Base-by-base conservation (phyloP, 2,329 filamentous ascomycete genomes). In the Ophiostoma triangulosporum region DNA sequence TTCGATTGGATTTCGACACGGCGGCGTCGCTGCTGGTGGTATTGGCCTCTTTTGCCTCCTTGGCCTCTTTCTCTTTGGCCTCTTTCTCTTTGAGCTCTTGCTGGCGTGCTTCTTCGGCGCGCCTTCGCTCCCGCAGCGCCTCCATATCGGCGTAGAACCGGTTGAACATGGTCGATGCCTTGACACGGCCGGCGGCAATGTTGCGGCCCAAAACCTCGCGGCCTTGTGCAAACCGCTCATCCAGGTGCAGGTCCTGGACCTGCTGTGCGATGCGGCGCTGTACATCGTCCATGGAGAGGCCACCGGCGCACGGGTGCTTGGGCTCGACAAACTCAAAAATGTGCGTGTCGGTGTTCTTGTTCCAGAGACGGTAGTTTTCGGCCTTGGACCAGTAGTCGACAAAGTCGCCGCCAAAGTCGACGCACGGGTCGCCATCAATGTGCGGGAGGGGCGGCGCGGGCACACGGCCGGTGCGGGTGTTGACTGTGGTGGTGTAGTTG, bases 251-350 rank as follows among this genome's bases (percentile, higher is more conserved):
- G 57, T 97, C 91, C 60, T 91, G 86, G 50, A 98, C 87, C 68
- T 97, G 93, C 66, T 94, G 86, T 33, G 88, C 83, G 32, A 98
- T 77, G 24, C 93, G 79, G 50, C 93, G 80, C 65, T 96, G 91
- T 12, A 98, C 84, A 65, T 98, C 93, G 60, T 97, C 93, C 58
- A 98, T 89, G 1, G 85, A 90, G 20, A 98, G 75, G 0, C 89
- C 91, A 26, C 93, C 93, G 1, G 90, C 90, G 65, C 88, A 96
- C 3, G 93, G 93, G 66, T 98, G 93, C 57, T 83, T 84, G 1
- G 93, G 93, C 64, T 95, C 89, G 14, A 94, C 86, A 58, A 98
- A 88, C 60, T 95, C 91, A 64, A 97, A 98, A 15, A 98, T 76
- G 62, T 95, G 86, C 15, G 83, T 83, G 64, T 96, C 90, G 2